Evolutionary conservation across 768 basidiomycete species (phyloP).

Genomic region (Lactarius indigo): DNA sequence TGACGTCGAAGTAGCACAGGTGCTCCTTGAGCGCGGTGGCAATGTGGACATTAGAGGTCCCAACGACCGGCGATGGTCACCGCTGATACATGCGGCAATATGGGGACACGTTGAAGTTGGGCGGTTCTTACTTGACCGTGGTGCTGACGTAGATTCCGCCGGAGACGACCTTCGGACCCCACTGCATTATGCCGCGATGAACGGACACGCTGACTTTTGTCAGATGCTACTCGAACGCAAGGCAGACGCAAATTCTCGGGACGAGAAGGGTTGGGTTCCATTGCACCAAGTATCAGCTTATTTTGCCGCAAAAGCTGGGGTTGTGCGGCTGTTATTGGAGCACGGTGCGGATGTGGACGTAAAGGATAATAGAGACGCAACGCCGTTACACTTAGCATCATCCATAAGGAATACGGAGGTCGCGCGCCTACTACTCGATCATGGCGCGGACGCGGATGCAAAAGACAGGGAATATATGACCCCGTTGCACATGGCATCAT

Average conservation of each 20-base stretch:
- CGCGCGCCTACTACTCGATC: not conserved
- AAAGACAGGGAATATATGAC: not conserved
- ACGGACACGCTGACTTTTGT: not conserved
- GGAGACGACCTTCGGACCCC: not conserved
- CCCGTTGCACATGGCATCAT: not conserved
- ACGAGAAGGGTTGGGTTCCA: not conserved
- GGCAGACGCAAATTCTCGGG: not conserved
- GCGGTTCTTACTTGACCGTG: not conserved
- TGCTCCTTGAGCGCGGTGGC: no score
- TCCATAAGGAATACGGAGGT: not conserved
- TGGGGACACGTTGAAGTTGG: not conserved
- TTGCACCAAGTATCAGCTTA: not conserved
- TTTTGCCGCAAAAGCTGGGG: not conserved
- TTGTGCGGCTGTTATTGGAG: not conserved
- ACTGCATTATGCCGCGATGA: not conserved
- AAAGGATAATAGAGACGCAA: not conserved
- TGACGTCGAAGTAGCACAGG: no score
- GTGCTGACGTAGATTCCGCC: not conserved
- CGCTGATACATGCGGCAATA: not conserved
- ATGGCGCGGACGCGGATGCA: not conserved
- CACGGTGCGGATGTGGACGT: not conserved
- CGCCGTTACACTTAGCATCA: not conserved
- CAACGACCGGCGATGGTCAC: no score
- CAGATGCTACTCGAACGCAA: not conserved
- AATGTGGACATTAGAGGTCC: no score